phyloP scores from a whole-genome alignment of 495 filamentous ascomycete species.

The Aspergillus saccharolyticus region DNA sequence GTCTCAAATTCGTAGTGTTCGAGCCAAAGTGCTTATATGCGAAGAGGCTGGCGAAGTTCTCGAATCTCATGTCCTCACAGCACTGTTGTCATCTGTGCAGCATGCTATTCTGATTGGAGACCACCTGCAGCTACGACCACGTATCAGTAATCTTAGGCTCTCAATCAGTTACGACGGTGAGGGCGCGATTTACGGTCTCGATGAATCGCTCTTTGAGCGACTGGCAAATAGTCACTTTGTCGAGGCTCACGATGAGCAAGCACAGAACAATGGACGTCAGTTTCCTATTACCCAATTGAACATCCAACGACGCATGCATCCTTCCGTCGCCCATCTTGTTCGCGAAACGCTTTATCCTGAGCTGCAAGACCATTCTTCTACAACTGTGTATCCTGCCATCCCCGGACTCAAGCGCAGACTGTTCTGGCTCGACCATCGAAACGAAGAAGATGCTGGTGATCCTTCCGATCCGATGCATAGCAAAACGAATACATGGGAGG shows the following conservation, averaged over 20 bases:
- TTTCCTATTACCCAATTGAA: conserved; percentile 53
- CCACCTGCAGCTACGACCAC: conserved; percentile 4
- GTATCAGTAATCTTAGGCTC: background rate
- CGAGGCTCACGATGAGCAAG: conserved; percentile 18
- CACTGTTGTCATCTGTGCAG: conserved; percentile 1
- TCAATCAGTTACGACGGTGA: background rate
- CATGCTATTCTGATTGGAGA: conserved; percentile 7
- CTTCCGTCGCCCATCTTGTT: conserved; percentile 55
- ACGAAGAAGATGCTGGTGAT: conserved; percentile 44
- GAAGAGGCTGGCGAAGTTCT: conserved; percentile 7
- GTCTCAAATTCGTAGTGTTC: conserved; percentile 14
- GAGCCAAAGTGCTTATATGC: conserved; percentile 4
- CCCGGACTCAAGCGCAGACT: conserved; percentile 57
- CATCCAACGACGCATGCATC: conserved; percentile 69
- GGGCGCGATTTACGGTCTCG: background rate
- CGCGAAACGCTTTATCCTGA: conserved; percentile 57
- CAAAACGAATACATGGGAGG: conserved; percentile 60
- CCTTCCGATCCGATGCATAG: conserved; percentile 39
- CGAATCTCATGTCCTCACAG: conserved; percentile 4
- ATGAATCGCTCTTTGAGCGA: conserved; percentile 8
- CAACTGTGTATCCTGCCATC: conserved; percentile 50
- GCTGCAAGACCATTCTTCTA: conserved; percentile 50
- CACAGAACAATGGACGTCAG: conserved; percentile 46
- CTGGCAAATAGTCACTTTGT: background rate
- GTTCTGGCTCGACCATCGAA: conserved; percentile 67